These are phyloP conservation scores for Paragyromitra xinjiangensis DNA, from an alignment of 495 filamentous ascomycete species.

Conservation along the genomic window DNA sequence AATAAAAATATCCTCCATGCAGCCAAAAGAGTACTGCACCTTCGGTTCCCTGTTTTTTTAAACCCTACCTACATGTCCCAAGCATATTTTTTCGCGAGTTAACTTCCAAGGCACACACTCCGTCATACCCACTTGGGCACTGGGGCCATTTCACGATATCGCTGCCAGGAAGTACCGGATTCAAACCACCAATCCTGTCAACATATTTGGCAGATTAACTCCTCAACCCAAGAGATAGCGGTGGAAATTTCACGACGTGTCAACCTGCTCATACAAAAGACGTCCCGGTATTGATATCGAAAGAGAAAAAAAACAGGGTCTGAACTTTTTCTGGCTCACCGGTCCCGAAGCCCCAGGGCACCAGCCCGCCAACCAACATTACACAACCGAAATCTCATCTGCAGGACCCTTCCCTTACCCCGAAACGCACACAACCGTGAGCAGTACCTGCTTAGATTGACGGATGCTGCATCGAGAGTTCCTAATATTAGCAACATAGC, in stretches of 20 bases:
- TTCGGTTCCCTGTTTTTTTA: constrained; percentile 46
- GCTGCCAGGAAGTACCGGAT: constrained; percentile 26
- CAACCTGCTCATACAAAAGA: constrained; percentile 7
- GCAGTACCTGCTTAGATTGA: constrained; percentile 49
- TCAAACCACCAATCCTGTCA: constrained; percentile 22
- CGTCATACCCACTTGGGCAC: constrained; percentile 26
- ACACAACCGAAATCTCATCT: constrained; percentile 39
- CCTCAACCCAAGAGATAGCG: constrained; percentile 7
- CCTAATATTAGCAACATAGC: constrained; percentile 26
- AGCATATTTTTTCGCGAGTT: constrained; percentile 28
- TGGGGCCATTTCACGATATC: constrained; percentile 23
- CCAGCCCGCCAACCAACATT: constrained; percentile 1
- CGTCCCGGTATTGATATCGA: background rate
- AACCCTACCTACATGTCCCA: constrained; percentile 26
- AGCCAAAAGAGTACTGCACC: constrained; percentile 9
- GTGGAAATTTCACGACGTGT: constrained; percentile 24
- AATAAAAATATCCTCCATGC: constrained; percentile 27
- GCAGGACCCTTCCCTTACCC: constrained; percentile 42
- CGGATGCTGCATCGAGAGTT: constrained; percentile 22
- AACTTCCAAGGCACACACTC: constrained; percentile 46
- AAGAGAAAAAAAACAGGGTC: background rate
- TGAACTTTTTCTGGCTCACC: background rate
- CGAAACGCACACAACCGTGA: constrained; percentile 17
- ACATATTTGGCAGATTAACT: constrained; percentile 27
- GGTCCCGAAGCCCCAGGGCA: background rate